These are phyloP conservation scores for Mortierella claussenii DNA, from an alignment of 192 early-diverging fungal genomes.

Conservation along the genomic window DNA sequence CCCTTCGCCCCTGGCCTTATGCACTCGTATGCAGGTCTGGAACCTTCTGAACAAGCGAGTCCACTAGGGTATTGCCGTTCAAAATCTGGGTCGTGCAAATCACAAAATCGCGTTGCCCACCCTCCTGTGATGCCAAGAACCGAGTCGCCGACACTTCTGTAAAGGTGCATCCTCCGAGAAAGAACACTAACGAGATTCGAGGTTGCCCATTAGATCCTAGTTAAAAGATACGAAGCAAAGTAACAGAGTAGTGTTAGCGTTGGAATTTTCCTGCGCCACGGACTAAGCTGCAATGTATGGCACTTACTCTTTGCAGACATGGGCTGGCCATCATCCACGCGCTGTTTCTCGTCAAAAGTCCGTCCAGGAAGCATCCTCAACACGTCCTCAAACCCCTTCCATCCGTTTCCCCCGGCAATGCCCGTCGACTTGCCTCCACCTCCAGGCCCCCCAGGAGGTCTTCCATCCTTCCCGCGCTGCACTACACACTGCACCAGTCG, in stretches of 20 bases:
- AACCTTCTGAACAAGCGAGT: constrained; percentile 58
- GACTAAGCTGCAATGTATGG: not conserved
- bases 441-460: constrained; percentile 20
- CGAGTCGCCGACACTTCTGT: constrained; percentile 95
- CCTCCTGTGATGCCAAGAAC: constrained; percentile 83
- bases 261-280: not conserved
- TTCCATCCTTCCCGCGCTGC: constrained; percentile 38
- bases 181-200: constrained; percentile 86
- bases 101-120: constrained; percentile 82
- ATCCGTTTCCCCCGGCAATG: constrained; percentile 67
- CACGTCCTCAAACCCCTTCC: constrained; percentile 92
- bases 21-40: constrained; percentile 39
- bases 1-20: not conserved
- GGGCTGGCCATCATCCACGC: constrained; percentile 61
- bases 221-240: constrained; percentile 17
- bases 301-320: constrained; percentile 51
- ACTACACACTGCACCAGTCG: constrained; percentile 85
- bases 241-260: not conserved
- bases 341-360: constrained; percentile 82
- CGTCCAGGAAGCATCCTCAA: constrained; percentile 82
- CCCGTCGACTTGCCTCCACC: constrained; percentile 18
- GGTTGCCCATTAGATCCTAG: constrained; percentile 62
- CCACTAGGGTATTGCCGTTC: constrained; percentile 85
- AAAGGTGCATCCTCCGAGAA: constrained; percentile 94
- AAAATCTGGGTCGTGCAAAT: constrained; percentile 90